phyloP scores from a whole-genome alignment of 495 filamentous ascomycete species.

The Xylaria cubensis region DNA sequence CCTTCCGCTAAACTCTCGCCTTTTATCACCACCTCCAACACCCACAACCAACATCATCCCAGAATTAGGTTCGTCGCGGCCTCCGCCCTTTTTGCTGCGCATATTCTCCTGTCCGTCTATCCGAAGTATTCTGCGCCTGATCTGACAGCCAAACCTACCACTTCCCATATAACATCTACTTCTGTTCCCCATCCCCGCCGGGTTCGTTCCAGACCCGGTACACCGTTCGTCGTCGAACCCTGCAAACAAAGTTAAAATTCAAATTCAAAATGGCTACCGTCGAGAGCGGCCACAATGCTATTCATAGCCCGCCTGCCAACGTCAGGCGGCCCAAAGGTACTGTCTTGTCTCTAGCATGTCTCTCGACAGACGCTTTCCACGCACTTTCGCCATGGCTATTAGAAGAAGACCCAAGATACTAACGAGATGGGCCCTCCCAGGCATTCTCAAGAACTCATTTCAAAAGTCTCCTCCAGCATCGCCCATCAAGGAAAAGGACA shows the following conservation, averaged over 20 bases:
- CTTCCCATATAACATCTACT: not conserved
- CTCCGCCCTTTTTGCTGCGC: not conserved
- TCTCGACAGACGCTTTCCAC: not conserved
- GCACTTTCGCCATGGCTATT: not conserved
- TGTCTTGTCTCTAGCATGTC: constrained; percentile 27
- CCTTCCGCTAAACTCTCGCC: not conserved
- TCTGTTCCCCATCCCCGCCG: not conserved
- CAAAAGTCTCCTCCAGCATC: constrained; percentile 62
- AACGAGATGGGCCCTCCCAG: constrained; percentile 52
- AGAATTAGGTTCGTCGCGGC: not conserved
- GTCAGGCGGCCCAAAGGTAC: constrained; percentile 79
- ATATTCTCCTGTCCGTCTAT: not conserved
- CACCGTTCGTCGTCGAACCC: not conserved
- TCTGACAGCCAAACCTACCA: not conserved
- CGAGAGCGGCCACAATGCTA: constrained; percentile 40
- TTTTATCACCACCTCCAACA: not conserved
- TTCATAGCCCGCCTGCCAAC: constrained; percentile 52
- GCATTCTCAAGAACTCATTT: constrained; percentile 93
- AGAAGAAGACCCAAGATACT: not conserved
- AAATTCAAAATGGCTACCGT: constrained; percentile 47
- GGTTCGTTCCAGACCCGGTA: not conserved
- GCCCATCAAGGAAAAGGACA: constrained; percentile 45
- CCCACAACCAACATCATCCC: not conserved
- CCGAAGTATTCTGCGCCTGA: not conserved
- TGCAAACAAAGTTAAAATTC: constrained; percentile 15